These are phyloP conservation scores for Micractinium sp. DNA, from an alignment of 139 green algal genomes.

Conservation along the genomic window DNA sequence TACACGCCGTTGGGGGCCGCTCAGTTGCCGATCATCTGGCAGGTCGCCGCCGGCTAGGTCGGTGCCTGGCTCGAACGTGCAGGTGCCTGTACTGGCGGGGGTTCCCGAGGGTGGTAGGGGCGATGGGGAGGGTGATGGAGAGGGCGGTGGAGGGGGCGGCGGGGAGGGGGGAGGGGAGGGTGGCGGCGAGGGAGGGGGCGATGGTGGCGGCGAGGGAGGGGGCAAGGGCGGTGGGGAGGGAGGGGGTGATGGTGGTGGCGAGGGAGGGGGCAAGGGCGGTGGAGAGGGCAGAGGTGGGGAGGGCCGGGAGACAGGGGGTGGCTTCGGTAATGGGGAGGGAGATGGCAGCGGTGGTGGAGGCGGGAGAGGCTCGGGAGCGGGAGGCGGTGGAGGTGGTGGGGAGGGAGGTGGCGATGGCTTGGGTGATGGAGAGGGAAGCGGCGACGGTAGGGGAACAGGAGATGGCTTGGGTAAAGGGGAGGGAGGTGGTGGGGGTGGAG, in stretches of 20 bases:
- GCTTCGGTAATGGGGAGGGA: no score
- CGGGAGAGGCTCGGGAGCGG: neutral
- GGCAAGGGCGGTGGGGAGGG: no score
- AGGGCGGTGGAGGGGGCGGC: neutral
- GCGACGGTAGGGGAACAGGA: neutral
- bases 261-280: no score
- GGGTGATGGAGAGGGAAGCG: neutral
- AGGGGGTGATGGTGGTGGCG: no score
- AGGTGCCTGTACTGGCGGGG: neutral
- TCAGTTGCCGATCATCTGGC: neutral
- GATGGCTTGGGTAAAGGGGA: no score
- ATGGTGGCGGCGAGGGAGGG: neutral
- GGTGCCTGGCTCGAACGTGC: neutral
- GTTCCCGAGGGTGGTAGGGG: neutral
- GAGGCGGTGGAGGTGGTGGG: neutral
- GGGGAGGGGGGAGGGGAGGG: neutral
- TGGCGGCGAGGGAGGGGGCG: neutral
- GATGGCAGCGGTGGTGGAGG: neutral
- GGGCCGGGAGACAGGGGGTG: no score
- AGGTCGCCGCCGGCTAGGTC: slow-evolving; percentile 13
- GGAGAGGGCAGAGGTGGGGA: neutral
- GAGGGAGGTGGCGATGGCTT: neutral
- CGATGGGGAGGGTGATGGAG: neutral
- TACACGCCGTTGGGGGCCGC: neutral
- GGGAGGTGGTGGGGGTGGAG: neutral